Evolutionary conservation across 495 filamentous ascomycete genomes (phyloP).

Genomic region (Penicillium cinerascens): DNA sequence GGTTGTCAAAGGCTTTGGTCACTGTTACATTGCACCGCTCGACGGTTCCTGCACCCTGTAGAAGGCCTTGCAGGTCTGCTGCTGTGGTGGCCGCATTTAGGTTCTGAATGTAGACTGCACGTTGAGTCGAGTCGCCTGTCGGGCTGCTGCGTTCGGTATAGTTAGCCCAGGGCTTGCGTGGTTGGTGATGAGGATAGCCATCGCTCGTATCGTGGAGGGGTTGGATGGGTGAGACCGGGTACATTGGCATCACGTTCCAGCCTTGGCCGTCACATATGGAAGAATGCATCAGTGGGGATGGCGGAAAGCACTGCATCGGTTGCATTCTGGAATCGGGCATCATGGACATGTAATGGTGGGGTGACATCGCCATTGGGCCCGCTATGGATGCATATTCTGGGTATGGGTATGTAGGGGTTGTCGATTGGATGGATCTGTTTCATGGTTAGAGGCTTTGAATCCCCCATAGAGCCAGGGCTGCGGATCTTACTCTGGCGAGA

Average conservation of each 20-base stretch:
- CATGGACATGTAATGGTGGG: conserved; percentile 31
- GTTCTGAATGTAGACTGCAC: conserved; percentile 30
- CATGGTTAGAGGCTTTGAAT: background rate
- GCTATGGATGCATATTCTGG: conserved; percentile 33
- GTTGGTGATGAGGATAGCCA: conserved; percentile 6
- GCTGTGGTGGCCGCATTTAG: conserved; percentile 23
- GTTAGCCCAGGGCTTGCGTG: conserved; percentile 10
- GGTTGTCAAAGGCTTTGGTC: conserved; percentile 13
- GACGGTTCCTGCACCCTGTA: conserved; percentile 23
- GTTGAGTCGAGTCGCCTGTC: conserved; percentile 5
- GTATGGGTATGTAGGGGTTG: conserved; percentile 24
- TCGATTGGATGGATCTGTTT: conserved; percentile 24
- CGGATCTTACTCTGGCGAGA: conserved; percentile 37
- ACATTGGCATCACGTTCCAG: conserved; percentile 34
- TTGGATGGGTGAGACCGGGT: conserved; percentile 29
- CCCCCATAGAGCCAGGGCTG: background rate
- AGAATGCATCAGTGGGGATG: conserved; percentile 30
- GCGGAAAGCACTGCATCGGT: conserved; percentile 27
- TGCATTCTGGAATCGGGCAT: conserved; percentile 28
- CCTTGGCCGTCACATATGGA: conserved; percentile 28
- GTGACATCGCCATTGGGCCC: conserved; percentile 23
- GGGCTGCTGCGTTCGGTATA: conserved; percentile 7
- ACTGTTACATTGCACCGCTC: conserved; percentile 32
- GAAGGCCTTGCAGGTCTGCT: conserved; percentile 19
- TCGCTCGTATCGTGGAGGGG: conserved; percentile 7